Conservation (phyloP, 1,139 yeast species). For the Saccharomyces hybrid region DNA sequence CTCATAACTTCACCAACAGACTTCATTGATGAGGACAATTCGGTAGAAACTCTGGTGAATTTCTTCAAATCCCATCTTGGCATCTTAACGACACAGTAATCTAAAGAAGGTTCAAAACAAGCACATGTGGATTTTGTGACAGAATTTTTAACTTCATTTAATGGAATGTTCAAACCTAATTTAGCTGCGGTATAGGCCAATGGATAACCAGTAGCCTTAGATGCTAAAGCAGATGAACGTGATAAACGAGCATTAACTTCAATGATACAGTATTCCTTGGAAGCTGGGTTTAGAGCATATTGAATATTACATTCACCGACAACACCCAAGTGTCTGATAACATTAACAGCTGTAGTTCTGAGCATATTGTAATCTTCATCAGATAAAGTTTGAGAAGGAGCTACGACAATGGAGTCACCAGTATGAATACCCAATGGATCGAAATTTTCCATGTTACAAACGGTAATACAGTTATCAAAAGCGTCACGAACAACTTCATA, state of each 20-base stretch:
- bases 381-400: no score
- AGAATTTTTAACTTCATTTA: constrained; percentile 85
- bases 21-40: constrained; percentile 90
- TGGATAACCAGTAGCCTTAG: no score
- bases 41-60: constrained; percentile 85
- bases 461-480: background rate
- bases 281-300: constrained; percentile 89
- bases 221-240: no score
- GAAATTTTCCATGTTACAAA: no score
- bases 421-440: no score
- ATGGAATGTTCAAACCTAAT: constrained; percentile 70
- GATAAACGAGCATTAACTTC: no score
- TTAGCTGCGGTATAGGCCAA: no score
- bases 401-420: no score
- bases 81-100: constrained; percentile 94
- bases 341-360: constrained; percentile 95
- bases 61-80: constrained; percentile 99
- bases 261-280: constrained; percentile 53
- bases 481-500: constrained; percentile 98
- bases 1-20: constrained; percentile 99
- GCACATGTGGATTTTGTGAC: constrained; percentile 95
- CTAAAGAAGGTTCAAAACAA: constrained; percentile 95
- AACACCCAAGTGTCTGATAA: constrained; percentile 95
- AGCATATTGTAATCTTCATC: constrained; percentile 50
- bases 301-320: constrained; percentile 99